Conservation (phyloP, 768 basidiomycete species). For the Trichaptum fuscoviolaceum region DNA sequence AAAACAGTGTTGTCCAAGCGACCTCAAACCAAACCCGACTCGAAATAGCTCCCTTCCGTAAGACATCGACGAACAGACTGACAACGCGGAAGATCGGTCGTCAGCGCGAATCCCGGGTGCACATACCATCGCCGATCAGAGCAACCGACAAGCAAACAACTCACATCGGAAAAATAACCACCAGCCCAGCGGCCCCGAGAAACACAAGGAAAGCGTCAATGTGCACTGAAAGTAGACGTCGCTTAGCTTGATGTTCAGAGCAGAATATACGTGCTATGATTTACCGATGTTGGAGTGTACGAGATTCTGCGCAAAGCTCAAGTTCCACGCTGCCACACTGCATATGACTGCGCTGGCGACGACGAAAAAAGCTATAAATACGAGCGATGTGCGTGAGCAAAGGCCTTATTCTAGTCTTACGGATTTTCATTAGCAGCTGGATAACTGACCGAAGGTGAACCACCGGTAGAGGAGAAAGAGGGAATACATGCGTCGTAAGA, state of each 20-base stretch:
- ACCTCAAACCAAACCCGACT: slow-evolving; percentile 72
- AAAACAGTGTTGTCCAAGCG: slow-evolving; percentile 53
- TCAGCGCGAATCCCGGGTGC: not conserved
- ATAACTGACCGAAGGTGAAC: slow-evolving; percentile 50
- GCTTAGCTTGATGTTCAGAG: slow-evolving; percentile 1
- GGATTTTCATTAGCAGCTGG: slow-evolving; percentile 1
- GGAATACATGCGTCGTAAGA: slow-evolving; percentile 33
- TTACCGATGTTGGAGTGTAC: slow-evolving; percentile 6
- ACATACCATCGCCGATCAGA: slow-evolving; percentile 3
- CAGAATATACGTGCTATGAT: not conserved
- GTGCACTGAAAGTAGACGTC: slow-evolving; percentile 27
- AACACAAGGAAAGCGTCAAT: slow-evolving; percentile 58
- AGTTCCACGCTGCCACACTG: slow-evolving; percentile 66
- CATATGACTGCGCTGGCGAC: slow-evolving; percentile 61
- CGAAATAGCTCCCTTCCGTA: slow-evolving; percentile 43
- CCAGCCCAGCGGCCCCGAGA: slow-evolving; percentile 52
- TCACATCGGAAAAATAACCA: slow-evolving; percentile 55
- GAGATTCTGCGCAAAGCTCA: slow-evolving; percentile 38
- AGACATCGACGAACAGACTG: slow-evolving; percentile 57
- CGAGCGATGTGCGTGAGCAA: not conserved
- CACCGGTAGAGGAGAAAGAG: slow-evolving; percentile 50
- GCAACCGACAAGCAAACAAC: slow-evolving; percentile 19
- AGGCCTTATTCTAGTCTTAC: not conserved
- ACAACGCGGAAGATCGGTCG: slow-evolving; percentile 1
- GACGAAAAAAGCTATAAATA: slow-evolving; percentile 47